These are phyloP conservation scores for Centaurea solstitialis DNA, from an alignment of 129 eudicot genomes.

Conservation along the genomic window DNA sequence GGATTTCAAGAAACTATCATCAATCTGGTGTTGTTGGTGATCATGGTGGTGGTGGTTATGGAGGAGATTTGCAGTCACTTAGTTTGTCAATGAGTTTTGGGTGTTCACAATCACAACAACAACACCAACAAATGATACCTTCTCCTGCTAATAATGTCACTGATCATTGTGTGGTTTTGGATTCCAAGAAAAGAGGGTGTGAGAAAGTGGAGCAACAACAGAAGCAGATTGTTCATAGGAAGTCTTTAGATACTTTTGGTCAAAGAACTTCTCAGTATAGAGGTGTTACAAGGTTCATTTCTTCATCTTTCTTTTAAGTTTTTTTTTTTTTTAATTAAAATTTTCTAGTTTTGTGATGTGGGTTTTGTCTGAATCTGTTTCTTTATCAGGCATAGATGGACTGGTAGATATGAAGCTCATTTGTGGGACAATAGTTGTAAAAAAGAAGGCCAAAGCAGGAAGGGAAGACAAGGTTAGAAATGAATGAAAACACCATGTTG, in stretches of 20 bases:
- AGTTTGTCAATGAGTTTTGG: slow-evolving; percentile 91
- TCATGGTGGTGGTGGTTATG: slow-evolving; percentile 29
- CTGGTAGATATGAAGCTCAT: slow-evolving; percentile 96
- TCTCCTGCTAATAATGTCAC: slow-evolving; percentile 24
- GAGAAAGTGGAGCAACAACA: slow-evolving; percentile 64
- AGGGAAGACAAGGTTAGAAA: slow-evolving; percentile 93
- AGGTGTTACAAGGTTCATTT: slow-evolving; percentile 82
- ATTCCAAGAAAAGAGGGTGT: slow-evolving; percentile 74
- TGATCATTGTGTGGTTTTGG: slow-evolving; percentile 61
- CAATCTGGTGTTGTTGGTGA: slow-evolving; percentile 27
- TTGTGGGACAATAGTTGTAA: slow-evolving; percentile 94
- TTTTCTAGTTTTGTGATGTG: not conserved
- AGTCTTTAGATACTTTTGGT: slow-evolving; percentile 91
- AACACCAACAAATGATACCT: slow-evolving; percentile 62
- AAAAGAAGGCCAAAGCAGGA: slow-evolving; percentile 92
- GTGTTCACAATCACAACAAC: slow-evolving; percentile 56
- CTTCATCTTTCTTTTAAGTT: not conserved
- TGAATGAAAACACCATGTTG: slow-evolving; percentile 27
- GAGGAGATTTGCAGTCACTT: slow-evolving; percentile 72
- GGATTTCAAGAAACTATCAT: slow-evolving; percentile 59
- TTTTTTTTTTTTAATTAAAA: not conserved
- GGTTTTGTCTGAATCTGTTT: not conserved
- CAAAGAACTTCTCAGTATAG: slow-evolving; percentile 96
- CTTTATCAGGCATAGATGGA: slow-evolving; percentile 81
- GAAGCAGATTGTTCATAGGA: slow-evolving; percentile 83